Conservation (phyloP, 768 basidiomycete species). For the Trametes cingulata region DNA sequence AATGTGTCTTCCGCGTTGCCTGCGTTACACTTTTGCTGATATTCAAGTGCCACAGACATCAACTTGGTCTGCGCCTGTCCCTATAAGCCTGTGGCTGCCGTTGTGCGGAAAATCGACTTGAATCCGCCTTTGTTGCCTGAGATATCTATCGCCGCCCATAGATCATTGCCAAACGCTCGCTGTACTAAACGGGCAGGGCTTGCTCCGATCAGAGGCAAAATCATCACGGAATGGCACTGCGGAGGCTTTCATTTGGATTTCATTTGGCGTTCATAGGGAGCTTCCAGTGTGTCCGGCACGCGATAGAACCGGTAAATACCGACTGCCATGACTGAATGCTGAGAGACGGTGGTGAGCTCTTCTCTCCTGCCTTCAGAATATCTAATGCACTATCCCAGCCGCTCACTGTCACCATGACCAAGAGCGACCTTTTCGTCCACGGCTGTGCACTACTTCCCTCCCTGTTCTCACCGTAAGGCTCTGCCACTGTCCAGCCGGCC, state of each 20-base stretch:
- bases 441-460: neutral
- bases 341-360: conserved; percentile 1
- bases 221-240: conserved; percentile 6
- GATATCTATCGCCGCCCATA: no score
- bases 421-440: neutral
- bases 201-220: neutral
- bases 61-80: neutral
- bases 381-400: neutral
- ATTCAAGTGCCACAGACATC: neutral
- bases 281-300: neutral
- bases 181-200: no score
- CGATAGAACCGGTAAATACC: neutral
- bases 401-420: neutral
- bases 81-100: no score
- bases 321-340: conserved; percentile 4
- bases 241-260: conserved; percentile 9
- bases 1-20: neutral
- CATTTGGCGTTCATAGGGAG: neutral
- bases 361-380: neutral
- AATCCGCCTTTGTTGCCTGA: no score
- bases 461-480: neutral
- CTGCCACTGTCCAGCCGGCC: neutral
- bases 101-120: no score
- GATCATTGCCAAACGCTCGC: no score
- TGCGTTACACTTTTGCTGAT: neutral